phyloP scores from a whole-genome alignment of 2,329 filamentous ascomycete genomes.

The Talaromyces atroroseus region DNA sequence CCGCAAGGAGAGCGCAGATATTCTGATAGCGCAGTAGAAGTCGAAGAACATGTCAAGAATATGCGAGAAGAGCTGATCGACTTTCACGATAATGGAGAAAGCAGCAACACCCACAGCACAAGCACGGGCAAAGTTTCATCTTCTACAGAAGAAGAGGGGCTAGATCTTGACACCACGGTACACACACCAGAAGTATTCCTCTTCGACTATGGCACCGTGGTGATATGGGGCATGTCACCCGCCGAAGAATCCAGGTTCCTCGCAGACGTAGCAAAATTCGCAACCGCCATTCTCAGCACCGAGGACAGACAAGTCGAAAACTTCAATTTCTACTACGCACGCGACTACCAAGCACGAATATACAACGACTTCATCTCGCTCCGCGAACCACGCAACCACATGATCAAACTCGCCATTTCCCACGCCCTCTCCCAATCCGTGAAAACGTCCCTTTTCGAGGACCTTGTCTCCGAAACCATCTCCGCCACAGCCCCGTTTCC shows the following conservation, averaged over 20 bases:
- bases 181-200: conserved; percentile 93
- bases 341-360: conserved; percentile 95
- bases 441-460: conserved; percentile 96
- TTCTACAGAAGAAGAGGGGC: conserved; percentile 33
- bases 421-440: conserved; percentile 94
- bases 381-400: conserved; percentile 90
- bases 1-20: conserved; percentile 61
- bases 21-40: conserved; percentile 61
- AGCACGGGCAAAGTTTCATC: conserved; percentile 20
- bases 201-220: conserved; percentile 95
- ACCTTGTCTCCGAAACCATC: conserved; percentile 88
- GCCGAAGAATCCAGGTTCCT: conserved; percentile 84
- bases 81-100: conserved; percentile 46
- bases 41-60: conserved; percentile 54
- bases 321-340: conserved; percentile 99
- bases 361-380: conserved; percentile 99
- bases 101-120: conserved; percentile 27
- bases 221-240: conserved; percentile 97
- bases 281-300: conserved; percentile 77
- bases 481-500: conserved; percentile 90
- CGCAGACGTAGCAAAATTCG: conserved; percentile 91
- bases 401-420: conserved; percentile 95
- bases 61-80: conserved; percentile 60
- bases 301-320: conserved; percentile 93
- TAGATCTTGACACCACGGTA: conserved; percentile 79